Evolutionary conservation across 169 alveolate genomes (phyloP).

Genomic region (Hammondia hammondi): DNA sequence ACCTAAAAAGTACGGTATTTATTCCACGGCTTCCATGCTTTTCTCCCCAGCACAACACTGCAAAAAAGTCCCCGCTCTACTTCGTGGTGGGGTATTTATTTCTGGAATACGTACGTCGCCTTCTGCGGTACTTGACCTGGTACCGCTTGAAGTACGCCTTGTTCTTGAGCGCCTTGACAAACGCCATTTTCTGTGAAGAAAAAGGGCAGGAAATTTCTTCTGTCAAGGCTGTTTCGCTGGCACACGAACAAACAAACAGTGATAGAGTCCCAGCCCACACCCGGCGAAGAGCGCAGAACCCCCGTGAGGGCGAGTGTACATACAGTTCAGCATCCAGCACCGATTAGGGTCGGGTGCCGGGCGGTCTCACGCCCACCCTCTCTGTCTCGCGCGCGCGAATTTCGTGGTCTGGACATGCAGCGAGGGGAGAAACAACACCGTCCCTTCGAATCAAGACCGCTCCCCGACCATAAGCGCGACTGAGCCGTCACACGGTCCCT

Average conservation of each 20-base stretch:
- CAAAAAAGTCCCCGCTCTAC: neutral
- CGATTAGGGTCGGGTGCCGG: neutral
- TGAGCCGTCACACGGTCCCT: too few relatives aligned
- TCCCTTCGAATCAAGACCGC: too few relatives aligned
- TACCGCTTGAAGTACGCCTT: conserved; percentile 98
- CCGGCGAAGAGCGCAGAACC: neutral
- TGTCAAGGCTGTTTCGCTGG: neutral
- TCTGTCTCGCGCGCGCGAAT: neutral
- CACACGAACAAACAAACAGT: neutral
- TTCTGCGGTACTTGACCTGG: conserved; percentile 98
- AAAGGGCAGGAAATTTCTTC: neutral
- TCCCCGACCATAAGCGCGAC: too few relatives aligned
- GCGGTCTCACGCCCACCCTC: neutral
- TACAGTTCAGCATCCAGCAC: neutral
- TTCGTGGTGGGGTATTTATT: neutral
- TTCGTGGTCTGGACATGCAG: neutral
- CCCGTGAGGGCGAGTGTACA: neutral
- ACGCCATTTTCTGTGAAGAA: conserved; percentile 88
- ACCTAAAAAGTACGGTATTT: neutral
- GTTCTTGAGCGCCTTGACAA: conserved; percentile 96
- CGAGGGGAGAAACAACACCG: neutral
- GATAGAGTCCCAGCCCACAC: neutral
- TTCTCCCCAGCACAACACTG: neutral
- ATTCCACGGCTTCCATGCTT: neutral
- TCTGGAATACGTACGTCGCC: conserved; percentile 89